Conservation (phyloP, 78 protist species). For the Dictyostelium purpureum region DNA sequence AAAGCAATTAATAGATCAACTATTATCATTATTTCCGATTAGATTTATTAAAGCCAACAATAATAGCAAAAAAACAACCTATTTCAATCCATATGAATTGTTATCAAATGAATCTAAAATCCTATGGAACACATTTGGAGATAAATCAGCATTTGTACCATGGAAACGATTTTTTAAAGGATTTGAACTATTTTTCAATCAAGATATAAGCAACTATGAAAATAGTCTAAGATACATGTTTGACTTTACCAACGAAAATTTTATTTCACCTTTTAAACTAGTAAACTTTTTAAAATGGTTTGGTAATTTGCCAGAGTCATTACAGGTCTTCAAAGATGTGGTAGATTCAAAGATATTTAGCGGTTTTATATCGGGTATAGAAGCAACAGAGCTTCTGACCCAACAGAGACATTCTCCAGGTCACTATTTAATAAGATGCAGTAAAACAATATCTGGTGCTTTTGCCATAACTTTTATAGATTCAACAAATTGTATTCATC, state of each 20-base stretch:
- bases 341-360: conserved; percentile 50
- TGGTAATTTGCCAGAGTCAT: conserved; percentile 28
- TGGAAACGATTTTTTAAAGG: conserved; percentile 18
- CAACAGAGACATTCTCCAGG: conserved; percentile 45
- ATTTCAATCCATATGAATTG: neutral
- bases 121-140: conserved; percentile 41
- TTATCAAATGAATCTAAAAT: conserved; percentile 17
- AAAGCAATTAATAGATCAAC: conserved; percentile 65
- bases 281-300: conserved; percentile 65
- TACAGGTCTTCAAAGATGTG: neutral
- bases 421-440: conserved; percentile 65
- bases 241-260: conserved; percentile 68
- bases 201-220: neutral
- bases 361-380: conserved; percentile 82
- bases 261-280: conserved; percentile 30
- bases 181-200: conserved; percentile 12
- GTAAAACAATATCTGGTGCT: conserved; percentile 81
- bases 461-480: conserved; percentile 84
- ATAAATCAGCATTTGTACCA: neutral
- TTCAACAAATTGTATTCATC: conserved; percentile 26
- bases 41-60: too few relatives aligned
- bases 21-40: conserved; percentile 20
- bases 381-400: conserved; percentile 29
- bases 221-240: conserved; percentile 4
- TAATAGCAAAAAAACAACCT: neutral